Conservation (phyloP, 176 grass and related monocot species). For the Cymbopogon citratus region DNA sequence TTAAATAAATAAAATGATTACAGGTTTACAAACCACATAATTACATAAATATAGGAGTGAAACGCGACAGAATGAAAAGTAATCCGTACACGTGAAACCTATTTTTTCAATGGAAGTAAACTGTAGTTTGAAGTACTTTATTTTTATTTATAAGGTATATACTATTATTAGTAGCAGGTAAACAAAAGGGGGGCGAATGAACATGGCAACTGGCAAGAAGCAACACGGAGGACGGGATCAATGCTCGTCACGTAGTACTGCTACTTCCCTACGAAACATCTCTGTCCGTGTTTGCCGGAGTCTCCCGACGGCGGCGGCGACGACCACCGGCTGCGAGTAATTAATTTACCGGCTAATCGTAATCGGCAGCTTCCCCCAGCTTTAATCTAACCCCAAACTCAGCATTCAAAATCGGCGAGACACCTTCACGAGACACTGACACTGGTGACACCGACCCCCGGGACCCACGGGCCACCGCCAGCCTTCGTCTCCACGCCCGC, state of each 20-base stretch:
- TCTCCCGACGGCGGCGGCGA: neutral
- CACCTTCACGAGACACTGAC: neutral
- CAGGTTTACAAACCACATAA: neutral
- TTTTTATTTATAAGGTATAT: neutral
- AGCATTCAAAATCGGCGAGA: neutral
- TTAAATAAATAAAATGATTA: too few relatives aligned
- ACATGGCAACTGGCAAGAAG: neutral
- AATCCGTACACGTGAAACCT: too few relatives aligned
- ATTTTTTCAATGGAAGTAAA: neutral
- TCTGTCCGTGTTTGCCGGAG: constrained; percentile 5
- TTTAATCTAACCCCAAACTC: neutral
- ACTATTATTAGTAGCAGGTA: too few relatives aligned
- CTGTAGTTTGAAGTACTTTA: neutral
- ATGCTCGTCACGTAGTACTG: neutral
- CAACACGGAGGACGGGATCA: neutral
- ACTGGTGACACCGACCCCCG: neutral
- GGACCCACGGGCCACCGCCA: neutral
- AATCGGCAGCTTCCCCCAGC: neutral
- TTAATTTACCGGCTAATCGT: neutral
- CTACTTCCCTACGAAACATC: neutral
- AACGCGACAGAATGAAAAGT: neutral
- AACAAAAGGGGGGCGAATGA: neutral
- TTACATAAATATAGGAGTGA: neutral
- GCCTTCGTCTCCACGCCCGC: constrained; percentile 20
- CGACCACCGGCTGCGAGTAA: neutral